A percentile compares a stretch with the other conserved stretches of the same genome.
Evolutionary conservation across 352 stramenopile genomes (phyloP).

Genomic region (Pythium myriotylum): DNA sequence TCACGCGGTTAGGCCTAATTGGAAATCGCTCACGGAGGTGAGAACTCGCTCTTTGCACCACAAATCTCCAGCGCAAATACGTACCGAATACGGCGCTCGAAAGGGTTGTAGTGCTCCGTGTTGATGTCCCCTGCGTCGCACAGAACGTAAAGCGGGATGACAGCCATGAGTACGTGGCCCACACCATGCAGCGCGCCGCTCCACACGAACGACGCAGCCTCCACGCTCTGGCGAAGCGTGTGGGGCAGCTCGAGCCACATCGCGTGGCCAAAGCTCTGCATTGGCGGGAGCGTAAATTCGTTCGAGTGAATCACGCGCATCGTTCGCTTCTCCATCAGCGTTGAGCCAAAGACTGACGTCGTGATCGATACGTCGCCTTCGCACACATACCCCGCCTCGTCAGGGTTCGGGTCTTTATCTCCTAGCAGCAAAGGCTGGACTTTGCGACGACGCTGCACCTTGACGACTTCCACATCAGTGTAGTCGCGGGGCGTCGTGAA

Average conservation of each 20-base stretch:
- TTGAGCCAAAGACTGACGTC: slow-evolving; percentile 84
- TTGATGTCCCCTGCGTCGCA: slow-evolving; percentile 85
- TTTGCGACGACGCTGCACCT: slow-evolving; percentile 39
- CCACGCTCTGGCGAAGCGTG: slow-evolving; percentile 42
- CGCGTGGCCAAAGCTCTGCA: slow-evolving; percentile 95
- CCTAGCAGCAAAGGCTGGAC: slow-evolving; percentile 2
- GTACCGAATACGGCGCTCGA: slow-evolving; percentile 65
- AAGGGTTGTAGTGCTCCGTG: slow-evolving; percentile 82
- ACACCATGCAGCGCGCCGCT: slow-evolving; percentile 73
- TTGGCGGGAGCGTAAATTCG: slow-evolving; percentile 94
- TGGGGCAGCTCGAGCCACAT: slow-evolving; percentile 95
- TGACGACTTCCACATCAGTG: slow-evolving; percentile 87
- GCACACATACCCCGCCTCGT: slow-evolving; percentile 39
- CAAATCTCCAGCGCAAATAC: background rate
- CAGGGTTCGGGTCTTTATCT: background rate
- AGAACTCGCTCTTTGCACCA: background rate
- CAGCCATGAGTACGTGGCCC: slow-evolving; percentile 90
- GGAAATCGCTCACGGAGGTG: background rate
- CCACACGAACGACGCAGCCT: slow-evolving; percentile 39
- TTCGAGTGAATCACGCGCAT: slow-evolving; percentile 78
- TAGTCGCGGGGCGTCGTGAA: slow-evolving; percentile 88
- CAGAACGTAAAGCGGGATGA: slow-evolving; percentile 94
- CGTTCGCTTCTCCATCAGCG: slow-evolving; percentile 81
- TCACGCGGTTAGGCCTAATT: slow-evolving; percentile 75
- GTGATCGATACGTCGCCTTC: slow-evolving; percentile 78